These are phyloP conservation scores for Baorangia bicolor DNA, from an alignment of 768 basidiomycete genomes.

Conservation along the genomic window DNA sequence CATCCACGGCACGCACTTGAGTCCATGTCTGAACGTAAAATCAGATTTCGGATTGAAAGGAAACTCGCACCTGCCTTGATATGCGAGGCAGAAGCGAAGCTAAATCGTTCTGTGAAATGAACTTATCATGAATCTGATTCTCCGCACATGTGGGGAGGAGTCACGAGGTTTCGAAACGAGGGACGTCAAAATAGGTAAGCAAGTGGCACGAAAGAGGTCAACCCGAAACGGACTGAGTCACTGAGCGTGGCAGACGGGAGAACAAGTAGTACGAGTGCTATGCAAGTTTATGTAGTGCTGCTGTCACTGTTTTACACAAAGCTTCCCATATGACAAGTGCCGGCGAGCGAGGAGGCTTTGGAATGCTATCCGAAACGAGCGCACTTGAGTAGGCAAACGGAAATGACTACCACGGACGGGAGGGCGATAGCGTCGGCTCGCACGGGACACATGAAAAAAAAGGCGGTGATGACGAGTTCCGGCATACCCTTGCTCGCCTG, in stretches of 20 bases:
- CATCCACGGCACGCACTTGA: conserved; percentile 12
- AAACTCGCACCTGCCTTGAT: conserved; percentile 22
- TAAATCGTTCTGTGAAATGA: conserved; percentile 21
- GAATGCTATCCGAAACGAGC: conserved; percentile 7
- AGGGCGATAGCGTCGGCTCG: conserved; percentile 1
- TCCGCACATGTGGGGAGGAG: conserved; percentile 29
- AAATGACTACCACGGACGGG: conserved; percentile 15
- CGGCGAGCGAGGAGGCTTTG: background rate
- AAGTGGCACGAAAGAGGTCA: conserved; percentile 2
- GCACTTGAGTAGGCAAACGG: conserved; percentile 8
- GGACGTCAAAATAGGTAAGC: conserved; percentile 18
- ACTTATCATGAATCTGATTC: conserved; percentile 24
- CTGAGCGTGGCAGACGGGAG: conserved; percentile 7
- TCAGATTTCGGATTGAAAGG: conserved; percentile 11
- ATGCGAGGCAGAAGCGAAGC: conserved; percentile 24
- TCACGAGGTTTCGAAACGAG: conserved; percentile 19
- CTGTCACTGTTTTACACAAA: conserved; percentile 7
- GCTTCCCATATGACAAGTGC: background rate
- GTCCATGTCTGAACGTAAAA: conserved; percentile 15
- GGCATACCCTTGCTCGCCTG: background rate
- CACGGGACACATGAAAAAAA: background rate
- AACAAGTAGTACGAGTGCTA: background rate
- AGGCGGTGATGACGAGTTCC: conserved; percentile 3
- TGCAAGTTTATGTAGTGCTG: conserved; percentile 5
- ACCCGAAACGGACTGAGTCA: conserved; percentile 1